Evolutionary conservation across 768 basidiomycete genomes (phyloP).

Genomic region (Amanita brunnescens): DNA sequence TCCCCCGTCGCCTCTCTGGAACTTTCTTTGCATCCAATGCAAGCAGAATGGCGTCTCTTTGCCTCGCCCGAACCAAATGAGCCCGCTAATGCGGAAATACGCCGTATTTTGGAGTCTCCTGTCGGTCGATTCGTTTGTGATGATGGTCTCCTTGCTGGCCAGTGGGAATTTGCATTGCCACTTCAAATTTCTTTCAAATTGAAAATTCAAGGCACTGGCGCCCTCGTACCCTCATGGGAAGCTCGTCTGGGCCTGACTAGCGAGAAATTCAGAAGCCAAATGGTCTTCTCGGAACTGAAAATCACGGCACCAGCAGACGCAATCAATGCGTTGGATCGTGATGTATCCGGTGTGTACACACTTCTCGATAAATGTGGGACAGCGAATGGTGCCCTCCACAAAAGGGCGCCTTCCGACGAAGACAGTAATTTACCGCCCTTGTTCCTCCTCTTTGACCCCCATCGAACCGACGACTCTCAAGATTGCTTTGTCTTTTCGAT

Average conservation of each 20-base stretch:
- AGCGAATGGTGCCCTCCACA: constrained; percentile 78
- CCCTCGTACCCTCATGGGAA: constrained; percentile 80
- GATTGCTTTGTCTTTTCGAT: constrained; percentile 85
- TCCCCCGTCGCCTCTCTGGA: constrained; percentile 66
- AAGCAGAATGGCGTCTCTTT: constrained; percentile 83
- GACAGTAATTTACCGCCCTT: constrained; percentile 51
- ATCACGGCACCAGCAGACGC: constrained; percentile 48
- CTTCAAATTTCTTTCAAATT: constrained; percentile 43
- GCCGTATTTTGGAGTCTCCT: constrained; percentile 62
- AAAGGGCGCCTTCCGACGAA: constrained; percentile 35
- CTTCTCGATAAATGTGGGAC: constrained; percentile 85
- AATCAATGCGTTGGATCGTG: constrained; percentile 52
- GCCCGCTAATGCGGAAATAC: constrained; percentile 74
- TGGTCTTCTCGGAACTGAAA: constrained; percentile 58
- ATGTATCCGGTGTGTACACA: constrained; percentile 72
- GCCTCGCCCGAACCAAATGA: constrained; percentile 57
- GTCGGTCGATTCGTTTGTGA: constrained; percentile 64
- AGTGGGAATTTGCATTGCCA: constrained; percentile 79
- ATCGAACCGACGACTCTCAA: constrained; percentile 64
- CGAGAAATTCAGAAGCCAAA: constrained; percentile 56
- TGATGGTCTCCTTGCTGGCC: constrained; percentile 52
- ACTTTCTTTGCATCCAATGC: constrained; percentile 64
- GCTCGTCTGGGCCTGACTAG: constrained; percentile 64
- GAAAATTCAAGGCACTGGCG: constrained; percentile 54
- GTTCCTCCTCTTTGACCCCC: constrained; percentile 82